Percentiles rank a stretch among this genome's conserved stretches.
Conservation (phyloP, 2,329 filamentous ascomycete species). For the Fusarium sp. region DNA sequence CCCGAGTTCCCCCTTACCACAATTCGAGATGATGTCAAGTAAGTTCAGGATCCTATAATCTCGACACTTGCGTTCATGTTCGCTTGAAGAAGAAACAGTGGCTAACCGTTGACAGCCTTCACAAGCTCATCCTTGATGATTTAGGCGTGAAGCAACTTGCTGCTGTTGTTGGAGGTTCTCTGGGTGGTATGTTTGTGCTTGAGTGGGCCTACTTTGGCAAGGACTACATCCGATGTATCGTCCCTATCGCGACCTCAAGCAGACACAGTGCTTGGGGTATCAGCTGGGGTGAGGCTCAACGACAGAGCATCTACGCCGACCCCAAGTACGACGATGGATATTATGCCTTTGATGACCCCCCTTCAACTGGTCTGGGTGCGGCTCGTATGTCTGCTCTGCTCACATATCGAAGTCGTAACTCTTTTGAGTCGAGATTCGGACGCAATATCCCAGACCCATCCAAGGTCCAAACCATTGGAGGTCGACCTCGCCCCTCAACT, state of each 20-base stretch:
- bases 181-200: constrained; percentile 89
- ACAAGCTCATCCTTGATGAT: constrained; percentile 81
- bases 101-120: constrained; percentile 62
- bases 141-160: constrained; percentile 81
- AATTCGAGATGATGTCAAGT: constrained; percentile 94
- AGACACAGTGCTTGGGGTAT: constrained; percentile 90
- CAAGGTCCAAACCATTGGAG: constrained; percentile 83
- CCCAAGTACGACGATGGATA: constrained; percentile 99
- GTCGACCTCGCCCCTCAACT: constrained; percentile 65
- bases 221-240: constrained; percentile 80
- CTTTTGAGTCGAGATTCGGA: constrained; percentile 94
- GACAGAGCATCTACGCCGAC: constrained; percentile 95
- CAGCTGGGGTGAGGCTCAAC: constrained; percentile 88
- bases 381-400: constrained; percentile 96
- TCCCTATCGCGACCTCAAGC: constrained; percentile 86
- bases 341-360: constrained; percentile 87
- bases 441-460: constrained; percentile 89
- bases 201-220: constrained; percentile 93
- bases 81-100: background rate
- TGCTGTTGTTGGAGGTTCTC: constrained; percentile 81
- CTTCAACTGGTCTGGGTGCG: constrained; percentile 84
- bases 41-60: constrained; percentile 37
- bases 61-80: background rate
- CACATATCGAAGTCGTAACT: constrained; percentile 95
- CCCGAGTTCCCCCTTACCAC: constrained; percentile 97